Conservation (phyloP, 495 filamentous ascomycete species). For the Xeromyces bisporus region DNA sequence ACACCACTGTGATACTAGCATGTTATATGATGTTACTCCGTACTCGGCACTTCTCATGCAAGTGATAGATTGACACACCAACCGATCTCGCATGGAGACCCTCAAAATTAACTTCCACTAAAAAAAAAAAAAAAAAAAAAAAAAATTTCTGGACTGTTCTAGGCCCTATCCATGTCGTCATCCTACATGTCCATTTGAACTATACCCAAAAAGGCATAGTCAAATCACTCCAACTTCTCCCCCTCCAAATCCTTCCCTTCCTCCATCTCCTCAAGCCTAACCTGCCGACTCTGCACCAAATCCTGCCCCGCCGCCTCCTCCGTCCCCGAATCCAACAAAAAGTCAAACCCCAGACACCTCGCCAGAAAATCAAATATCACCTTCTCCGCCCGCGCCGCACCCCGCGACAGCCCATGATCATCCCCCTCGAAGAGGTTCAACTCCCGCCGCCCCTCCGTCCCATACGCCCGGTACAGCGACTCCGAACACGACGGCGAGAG, state of each 20-base stretch:
- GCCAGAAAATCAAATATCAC: constrained; percentile 21
- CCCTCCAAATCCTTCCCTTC: constrained; percentile 13
- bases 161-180: not conserved
- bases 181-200: not conserved
- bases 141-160: not conserved
- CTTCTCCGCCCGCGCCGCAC: constrained; percentile 15
- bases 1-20: too few species aligned
- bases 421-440: constrained; percentile 25
- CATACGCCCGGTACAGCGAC: constrained; percentile 22
- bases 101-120: too few species aligned
- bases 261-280: constrained; percentile 17
- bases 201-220: not conserved
- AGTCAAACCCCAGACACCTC: constrained; percentile 9
- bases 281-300: constrained; percentile 14
- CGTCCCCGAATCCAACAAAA: constrained; percentile 12
- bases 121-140: too few species aligned
- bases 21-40: too few species aligned
- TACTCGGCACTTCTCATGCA: too few species aligned
- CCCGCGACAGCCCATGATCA: constrained; percentile 23
- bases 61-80: too few species aligned
- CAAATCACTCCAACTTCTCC: constrained; percentile 5
- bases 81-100: too few species aligned
- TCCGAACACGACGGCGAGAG: constrained; percentile 16
- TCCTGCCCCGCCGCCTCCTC: constrained; percentile 15
- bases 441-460: constrained; percentile 11